Conservation (phyloP, 2,329 filamentous ascomycete genomes). For the Shiraia sp. region DNA sequence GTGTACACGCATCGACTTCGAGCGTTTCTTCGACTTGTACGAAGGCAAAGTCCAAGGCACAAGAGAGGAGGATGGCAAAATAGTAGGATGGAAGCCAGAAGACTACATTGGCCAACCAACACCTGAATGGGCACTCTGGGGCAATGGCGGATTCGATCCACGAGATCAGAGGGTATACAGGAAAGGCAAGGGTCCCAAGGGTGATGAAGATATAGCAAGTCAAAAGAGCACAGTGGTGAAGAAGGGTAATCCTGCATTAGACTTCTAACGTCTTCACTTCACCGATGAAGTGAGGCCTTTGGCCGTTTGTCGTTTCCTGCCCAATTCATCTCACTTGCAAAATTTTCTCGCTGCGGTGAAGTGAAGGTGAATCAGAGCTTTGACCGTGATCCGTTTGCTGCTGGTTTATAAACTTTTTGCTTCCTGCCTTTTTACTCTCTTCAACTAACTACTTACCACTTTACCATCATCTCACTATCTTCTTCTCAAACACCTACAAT, state of each 20-base stretch:
- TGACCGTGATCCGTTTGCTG: no score
- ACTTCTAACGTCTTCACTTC: constrained; percentile 10
- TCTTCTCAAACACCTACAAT: no score
- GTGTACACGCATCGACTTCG: constrained; percentile 92
- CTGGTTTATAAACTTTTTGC: no score
- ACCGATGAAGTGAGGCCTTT: no score
- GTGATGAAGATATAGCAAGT: constrained; percentile 10
- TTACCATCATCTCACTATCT: no score
- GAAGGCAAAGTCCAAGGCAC: constrained; percentile 57
- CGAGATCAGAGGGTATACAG: constrained; percentile 83
- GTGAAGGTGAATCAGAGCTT: no score
- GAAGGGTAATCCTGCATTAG: constrained; percentile 8
- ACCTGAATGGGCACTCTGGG: constrained; percentile 94
- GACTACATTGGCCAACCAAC: constrained; percentile 87
- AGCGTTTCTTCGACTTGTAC: constrained; percentile 81
- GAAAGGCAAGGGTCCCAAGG: constrained; percentile 69
- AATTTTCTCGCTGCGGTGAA: no score
- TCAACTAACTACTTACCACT: no score
- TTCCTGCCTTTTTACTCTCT: no score
- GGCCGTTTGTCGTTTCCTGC: no score
- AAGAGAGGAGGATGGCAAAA: constrained; percentile 49
- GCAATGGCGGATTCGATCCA: constrained; percentile 91
- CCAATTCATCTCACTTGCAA: no score
- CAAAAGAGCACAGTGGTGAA: constrained; percentile 3
- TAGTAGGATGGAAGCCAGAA: constrained; percentile 75